Evolutionary conservation across 2,329 filamentous ascomycete species (phyloP).

Genomic region (Xylariaceae sp.): DNA sequence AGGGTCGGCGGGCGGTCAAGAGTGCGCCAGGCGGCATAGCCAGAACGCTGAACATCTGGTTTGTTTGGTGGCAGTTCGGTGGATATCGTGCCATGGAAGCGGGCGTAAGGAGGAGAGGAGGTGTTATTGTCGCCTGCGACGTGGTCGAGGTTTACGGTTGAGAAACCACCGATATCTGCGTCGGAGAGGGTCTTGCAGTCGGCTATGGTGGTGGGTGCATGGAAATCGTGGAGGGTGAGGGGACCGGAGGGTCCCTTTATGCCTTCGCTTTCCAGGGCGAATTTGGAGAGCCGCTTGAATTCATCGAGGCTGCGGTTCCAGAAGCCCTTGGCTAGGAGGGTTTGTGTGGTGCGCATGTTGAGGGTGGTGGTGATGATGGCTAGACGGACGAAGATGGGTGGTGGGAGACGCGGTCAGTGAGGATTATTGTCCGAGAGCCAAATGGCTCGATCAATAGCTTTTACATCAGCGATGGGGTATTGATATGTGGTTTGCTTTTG

Average conservation of each 20-base stretch:
- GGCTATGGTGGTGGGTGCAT: slow-evolving; percentile 43
- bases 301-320: slow-evolving; percentile 58
- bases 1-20: slow-evolving; percentile 71
- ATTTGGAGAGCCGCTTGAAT: slow-evolving; percentile 53
- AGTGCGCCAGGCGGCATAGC: slow-evolving; percentile 90
- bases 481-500: not conserved
- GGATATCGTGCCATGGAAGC: slow-evolving; percentile 87
- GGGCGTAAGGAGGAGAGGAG: slow-evolving; percentile 52
- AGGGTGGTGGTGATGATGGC: not conserved
- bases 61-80: slow-evolving; percentile 74
- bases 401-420: not conserved
- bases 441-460: slow-evolving; percentile 30
- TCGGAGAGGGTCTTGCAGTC: slow-evolving; percentile 81
- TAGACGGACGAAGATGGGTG: not conserved
- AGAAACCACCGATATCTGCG: slow-evolving; percentile 81
- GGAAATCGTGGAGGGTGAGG: slow-evolving; percentile 64
- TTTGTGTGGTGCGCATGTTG: slow-evolving; percentile 49
- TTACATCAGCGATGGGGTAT: slow-evolving; percentile 25
- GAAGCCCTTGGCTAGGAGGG: slow-evolving; percentile 51
- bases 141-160: slow-evolving; percentile 60
- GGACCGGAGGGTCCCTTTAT: slow-evolving; percentile 64
- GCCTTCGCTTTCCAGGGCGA: slow-evolving; percentile 50
- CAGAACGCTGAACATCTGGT: slow-evolving; percentile 73
- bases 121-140: slow-evolving; percentile 14
- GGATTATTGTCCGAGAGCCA: slow-evolving; percentile 27